Base-by-base conservation (phyloP, 2,329 filamentous ascomycete species). In the Fusarium multiceps region DNA sequence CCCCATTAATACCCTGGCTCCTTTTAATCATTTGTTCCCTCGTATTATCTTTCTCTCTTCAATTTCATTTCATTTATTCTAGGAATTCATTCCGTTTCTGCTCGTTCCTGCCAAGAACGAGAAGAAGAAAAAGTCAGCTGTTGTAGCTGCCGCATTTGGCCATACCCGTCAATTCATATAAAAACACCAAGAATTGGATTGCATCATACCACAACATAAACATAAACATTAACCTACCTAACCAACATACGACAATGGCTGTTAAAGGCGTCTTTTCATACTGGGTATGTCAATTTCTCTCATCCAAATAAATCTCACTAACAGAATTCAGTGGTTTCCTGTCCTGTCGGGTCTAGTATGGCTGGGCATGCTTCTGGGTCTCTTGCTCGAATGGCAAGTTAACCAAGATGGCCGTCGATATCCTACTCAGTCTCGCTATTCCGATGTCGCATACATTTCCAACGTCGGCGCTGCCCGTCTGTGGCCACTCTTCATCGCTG, bases 401-500 rank as follows among this genome's bases (percentile, higher is more conserved):
- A 80, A 87, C 72, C 80, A 80, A 7, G 79, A 91, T 59, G 79
- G 81, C n/a, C 83, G 81, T 3, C 82, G 82, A 68, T 93, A 92
- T 74, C 62, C 81, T 4, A 90, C 88, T 42, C 92, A 93, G 89
- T 78, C 82, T 21, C 48, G 67, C 0, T 67, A 71, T 32, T 90
- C 92, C 76, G 78, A 72, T 27, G 90, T 95, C 45, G 89, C 92
- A 66, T 94, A 90, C 82, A 93, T 93, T 75, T 91, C 88, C 71
- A 88, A 92, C 79, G 83, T 91, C 14, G 89, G 88, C 66, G 88
- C 87, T 23, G 77, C 78, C 40, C 79, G 83, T 28, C 85, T 94
- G 20, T 92, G 94, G 77, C 92, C 93, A 4, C 85, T 95, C 66
- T 96, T 96, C 83, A 90, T 96, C 74, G 84, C 89, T 34, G 91